A percentile compares a stretch with the other conserved stretches of the same genome.
These are phyloP conservation scores for Diaporthe ampelina DNA, from an alignment of 2,329 filamentous ascomycete species.

Conservation along the genomic window DNA sequence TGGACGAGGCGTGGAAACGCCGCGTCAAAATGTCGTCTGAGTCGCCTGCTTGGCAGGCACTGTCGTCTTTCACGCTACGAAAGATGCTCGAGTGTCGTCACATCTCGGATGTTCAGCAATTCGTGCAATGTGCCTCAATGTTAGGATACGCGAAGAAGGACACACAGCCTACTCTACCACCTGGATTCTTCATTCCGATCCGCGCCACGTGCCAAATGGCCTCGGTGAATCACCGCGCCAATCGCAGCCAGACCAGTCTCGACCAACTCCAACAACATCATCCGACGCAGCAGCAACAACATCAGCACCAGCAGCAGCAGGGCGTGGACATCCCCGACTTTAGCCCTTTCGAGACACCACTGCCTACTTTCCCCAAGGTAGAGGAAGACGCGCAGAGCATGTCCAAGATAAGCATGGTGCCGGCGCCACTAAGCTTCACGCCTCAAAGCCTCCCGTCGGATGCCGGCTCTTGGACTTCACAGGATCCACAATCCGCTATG, in stretches of 20 bases:
- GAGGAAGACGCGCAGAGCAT: slow-evolving; percentile 41
- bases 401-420: slow-evolving; percentile 42
- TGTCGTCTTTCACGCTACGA: slow-evolving; percentile 56
- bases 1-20: slow-evolving; percentile 55
- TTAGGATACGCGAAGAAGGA: slow-evolving; percentile 41
- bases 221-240: slow-evolving; percentile 37
- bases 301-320: slow-evolving; percentile 44
- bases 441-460: slow-evolving; percentile 41
- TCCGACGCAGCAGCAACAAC: slow-evolving; percentile 42
- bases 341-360: slow-evolving; percentile 41
- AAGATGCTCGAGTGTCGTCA: slow-evolving; percentile 62
- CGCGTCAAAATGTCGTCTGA: slow-evolving; percentile 53
- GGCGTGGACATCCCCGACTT: slow-evolving; percentile 41
- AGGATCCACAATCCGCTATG: slow-evolving; percentile 41
- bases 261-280: slow-evolving; percentile 44
- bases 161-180: slow-evolving; percentile 36
- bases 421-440: slow-evolving; percentile 38
- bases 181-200: slow-evolving; percentile 46
- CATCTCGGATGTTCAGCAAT: slow-evolving; percentile 54
- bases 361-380: slow-evolving; percentile 41
- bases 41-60: slow-evolving; percentile 57
- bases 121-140: slow-evolving; percentile 58
- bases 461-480: slow-evolving; percentile 38
- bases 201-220: slow-evolving; percentile 43
- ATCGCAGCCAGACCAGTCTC: slow-evolving; percentile 37